phyloP scores from a whole-genome alignment of 495 filamentous ascomycete genomes.

The Neurospora sp. region DNA sequence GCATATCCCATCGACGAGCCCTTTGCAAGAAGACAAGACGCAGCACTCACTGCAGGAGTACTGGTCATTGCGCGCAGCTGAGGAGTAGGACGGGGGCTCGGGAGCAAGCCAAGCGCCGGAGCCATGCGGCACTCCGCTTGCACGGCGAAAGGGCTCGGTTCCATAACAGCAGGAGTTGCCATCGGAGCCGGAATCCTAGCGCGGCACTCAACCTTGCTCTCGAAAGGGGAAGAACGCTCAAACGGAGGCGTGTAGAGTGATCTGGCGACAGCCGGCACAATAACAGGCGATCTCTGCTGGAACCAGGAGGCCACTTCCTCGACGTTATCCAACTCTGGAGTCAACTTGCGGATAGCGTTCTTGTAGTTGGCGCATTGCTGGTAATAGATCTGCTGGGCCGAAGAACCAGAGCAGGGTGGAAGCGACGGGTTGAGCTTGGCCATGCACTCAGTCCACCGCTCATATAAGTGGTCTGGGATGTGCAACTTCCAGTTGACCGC shows the following conservation, averaged over 20 bases:
- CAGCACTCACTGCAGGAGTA: constrained; percentile 88
- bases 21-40: constrained; percentile 40
- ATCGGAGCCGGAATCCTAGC: constrained; percentile 11
- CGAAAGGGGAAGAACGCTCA: constrained; percentile 19
- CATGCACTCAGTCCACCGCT: constrained; percentile 87
- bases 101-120: constrained; percentile 54
- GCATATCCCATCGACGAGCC: constrained; percentile 64
- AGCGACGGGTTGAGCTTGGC: constrained; percentile 69
- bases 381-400: constrained; percentile 28
- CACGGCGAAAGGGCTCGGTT: constrained; percentile 48
- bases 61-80: constrained; percentile 52
- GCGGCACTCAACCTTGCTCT: not conserved
- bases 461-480: constrained; percentile 77
- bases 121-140: constrained; percentile 39
- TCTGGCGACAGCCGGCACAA: constrained; percentile 18
- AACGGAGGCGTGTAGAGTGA: constrained; percentile 22
- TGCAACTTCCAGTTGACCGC: constrained; percentile 93
- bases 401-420: constrained; percentile 47
- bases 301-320: constrained; percentile 32
- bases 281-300: constrained; percentile 17
- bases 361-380: constrained; percentile 56
- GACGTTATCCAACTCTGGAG: constrained; percentile 63
- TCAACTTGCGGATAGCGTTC: constrained; percentile 63
- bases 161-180: constrained; percentile 49
- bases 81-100: constrained; percentile 75